Evolutionary conservation across 164 flowering plant species (phyloP).

Genomic region (Cinnamomum micranthum): DNA sequence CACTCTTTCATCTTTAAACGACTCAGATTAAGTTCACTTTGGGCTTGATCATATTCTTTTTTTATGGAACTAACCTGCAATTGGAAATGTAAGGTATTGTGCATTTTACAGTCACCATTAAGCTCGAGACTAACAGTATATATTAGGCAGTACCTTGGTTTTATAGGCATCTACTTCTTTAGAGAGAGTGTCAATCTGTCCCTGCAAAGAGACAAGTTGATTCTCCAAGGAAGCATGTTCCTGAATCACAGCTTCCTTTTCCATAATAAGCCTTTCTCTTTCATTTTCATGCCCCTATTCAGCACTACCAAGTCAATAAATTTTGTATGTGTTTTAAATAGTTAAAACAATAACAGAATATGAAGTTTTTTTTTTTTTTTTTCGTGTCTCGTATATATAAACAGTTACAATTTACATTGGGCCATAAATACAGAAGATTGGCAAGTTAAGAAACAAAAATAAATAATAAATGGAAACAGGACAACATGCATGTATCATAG

Average conservation of each 20-base stretch:
- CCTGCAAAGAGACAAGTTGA: conserved; percentile 48
- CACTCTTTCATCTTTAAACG: conserved; percentile 83
- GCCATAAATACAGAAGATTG: no score
- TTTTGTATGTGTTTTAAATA: no score
- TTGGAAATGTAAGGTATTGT: neutral
- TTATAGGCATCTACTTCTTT: conserved; percentile 55
- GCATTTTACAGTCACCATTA: neutral
- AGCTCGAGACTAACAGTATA: neutral
- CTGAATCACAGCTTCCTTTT: conserved; percentile 73
- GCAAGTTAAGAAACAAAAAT: no score
- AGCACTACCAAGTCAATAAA: conserved; percentile 11
- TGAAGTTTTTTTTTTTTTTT: no score
- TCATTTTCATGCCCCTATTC: conserved; percentile 77
- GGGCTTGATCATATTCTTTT: conserved; percentile 49
- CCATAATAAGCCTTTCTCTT: conserved; percentile 83
- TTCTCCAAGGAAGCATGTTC: conserved; percentile 65
- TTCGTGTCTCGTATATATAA: no score
- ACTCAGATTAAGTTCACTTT: conserved; percentile 50
- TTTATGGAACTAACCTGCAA: conserved; percentile 57
- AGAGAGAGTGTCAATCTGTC: conserved; percentile 47
- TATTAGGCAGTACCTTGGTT: conserved; percentile 44
- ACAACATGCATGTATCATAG: no score
- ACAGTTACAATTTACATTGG: no score
- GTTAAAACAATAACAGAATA: no score
- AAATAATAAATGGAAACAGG: no score